These are phyloP conservation scores for Eucommia ulmoides DNA, from an alignment of 257 asterid genomes.

Conservation along the genomic window DNA sequence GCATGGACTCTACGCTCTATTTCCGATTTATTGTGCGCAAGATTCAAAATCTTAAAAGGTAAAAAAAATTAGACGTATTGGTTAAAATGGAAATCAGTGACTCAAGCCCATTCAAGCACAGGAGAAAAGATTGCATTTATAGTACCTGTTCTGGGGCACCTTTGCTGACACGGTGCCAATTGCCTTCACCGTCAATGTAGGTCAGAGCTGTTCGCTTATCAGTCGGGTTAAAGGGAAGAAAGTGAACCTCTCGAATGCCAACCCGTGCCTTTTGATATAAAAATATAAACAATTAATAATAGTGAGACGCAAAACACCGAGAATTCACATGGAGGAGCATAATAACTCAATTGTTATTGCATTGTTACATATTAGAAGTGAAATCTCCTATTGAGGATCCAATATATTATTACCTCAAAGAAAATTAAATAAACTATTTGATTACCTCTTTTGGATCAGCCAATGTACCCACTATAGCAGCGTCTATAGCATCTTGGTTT, in stretches of 20 bases:
- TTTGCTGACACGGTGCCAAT: conserved; percentile 1
- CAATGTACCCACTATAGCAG: neutral
- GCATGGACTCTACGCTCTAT: conserved; percentile 1
- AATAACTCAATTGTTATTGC: neutral
- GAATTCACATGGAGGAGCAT: neutral
- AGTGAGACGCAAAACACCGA: neutral
- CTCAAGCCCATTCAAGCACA: neutral
- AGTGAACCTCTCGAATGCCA: conserved; percentile 3
- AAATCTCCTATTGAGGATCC: neutral
- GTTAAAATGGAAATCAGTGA: neutral
- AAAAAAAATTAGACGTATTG: neutral
- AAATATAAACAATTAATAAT: neutral
- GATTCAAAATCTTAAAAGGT: neutral
- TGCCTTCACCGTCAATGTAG: conserved; percentile 1
- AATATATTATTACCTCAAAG: neutral
- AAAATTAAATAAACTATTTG: neutral
- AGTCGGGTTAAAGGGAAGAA: conserved; percentile 2
- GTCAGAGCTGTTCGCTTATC: conserved; percentile 4
- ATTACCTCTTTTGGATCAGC: conserved; percentile 1
- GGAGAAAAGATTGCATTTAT: neutral
- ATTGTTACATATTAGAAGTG: neutral
- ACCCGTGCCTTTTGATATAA: neutral
- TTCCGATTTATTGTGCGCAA: neutral
- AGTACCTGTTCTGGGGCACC: conserved; percentile 4
- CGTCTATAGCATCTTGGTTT: neutral